Evolutionary conservation across 306 rosid species (phyloP).

Genomic region (Quercus cerris): DNA sequence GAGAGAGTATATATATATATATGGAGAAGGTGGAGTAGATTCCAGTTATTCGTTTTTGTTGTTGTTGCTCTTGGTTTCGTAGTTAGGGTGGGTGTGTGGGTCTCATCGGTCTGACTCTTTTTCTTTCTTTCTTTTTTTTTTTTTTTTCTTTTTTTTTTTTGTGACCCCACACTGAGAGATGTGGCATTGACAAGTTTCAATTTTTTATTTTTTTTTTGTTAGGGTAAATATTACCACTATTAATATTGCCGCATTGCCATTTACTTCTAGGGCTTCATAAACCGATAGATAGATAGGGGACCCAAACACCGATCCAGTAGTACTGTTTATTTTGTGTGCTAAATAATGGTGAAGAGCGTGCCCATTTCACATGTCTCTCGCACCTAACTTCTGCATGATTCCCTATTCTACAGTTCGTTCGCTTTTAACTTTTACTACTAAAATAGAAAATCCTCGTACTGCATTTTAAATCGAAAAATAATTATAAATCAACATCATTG

Average conservation of each 20-base stretch:
- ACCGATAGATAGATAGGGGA: neutral
- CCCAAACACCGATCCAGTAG: neutral
- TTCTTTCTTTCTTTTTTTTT: neutral
- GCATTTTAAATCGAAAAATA: too few relatives aligned
- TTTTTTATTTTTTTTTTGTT: too few relatives aligned
- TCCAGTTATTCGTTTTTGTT: conserved; percentile 40
- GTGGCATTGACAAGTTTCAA: conserved; percentile 13
- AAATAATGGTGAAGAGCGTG: neutral
- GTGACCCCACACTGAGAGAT: conserved; percentile 31
- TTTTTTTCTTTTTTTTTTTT: neutral
- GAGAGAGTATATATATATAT: neutral
- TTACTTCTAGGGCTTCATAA: neutral
- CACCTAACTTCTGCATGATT: too few relatives aligned
- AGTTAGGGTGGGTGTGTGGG: conserved; percentile 22
- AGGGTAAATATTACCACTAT: too few relatives aligned
- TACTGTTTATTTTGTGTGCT: neutral
- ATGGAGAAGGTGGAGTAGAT: conserved; percentile 48
- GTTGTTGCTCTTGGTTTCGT: neutral
- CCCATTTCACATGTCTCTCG: too few relatives aligned
- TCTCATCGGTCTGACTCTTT: conserved; percentile 6
- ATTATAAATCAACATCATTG: too few relatives aligned
- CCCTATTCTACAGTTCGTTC: too few relatives aligned
- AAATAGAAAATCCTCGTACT: too few relatives aligned
- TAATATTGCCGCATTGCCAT: too few relatives aligned
- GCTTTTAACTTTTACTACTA: too few relatives aligned